Base-by-base conservation (phyloP, 2,329 filamentous ascomycete species). In the Elsinoe batatas region DNA sequence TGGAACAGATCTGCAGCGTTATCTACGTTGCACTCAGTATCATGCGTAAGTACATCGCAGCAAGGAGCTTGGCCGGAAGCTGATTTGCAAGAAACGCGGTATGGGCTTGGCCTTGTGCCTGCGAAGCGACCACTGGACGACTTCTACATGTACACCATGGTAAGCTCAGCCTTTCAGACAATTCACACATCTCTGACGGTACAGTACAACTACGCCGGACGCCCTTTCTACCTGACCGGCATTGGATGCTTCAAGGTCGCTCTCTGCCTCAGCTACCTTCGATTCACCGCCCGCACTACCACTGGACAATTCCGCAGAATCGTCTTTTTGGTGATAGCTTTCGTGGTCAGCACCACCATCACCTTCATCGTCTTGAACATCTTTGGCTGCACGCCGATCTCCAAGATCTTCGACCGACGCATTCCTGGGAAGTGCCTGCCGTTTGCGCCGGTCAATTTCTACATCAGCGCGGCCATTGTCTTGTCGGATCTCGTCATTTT, bases 221-320 rank as follows among this genome's bases (percentile, higher is more conserved):
- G 51, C 12, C 51, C 51, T 13, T 54, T 54, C 51, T 54, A 54
- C 17, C 36, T 54, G 17, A 54, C 30, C n/a, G 51, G 51, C 8
- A 54, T 54, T 11, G 51, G 20, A 13, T 54, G 51, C 22, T 54
- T 54, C 51, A 54, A 54, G 20, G 38, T 54, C 51, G 36, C 51
- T 15, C 51, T 54, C 20, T 54, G 51, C 36, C 12, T 54, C 2
- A 44, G 51, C 36, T 54, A 54, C 26, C 37, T 54, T 1, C 51
- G 51, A 17, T 54, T 54, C 36, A 54, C 51, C 13, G 51, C 36
- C 8, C 51, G 51, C 3, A 43, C 51, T n/a, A 42, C 37, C 8
- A 17, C 20, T 32, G 8, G 20, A 8, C 18, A 33, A 20, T 54
- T 54, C 12, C 51, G 51, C 10, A 17, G 36, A 11, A 30, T 54